Conservation (phyloP, 208 protist genomes). For the Leishmania tropica region DNA sequence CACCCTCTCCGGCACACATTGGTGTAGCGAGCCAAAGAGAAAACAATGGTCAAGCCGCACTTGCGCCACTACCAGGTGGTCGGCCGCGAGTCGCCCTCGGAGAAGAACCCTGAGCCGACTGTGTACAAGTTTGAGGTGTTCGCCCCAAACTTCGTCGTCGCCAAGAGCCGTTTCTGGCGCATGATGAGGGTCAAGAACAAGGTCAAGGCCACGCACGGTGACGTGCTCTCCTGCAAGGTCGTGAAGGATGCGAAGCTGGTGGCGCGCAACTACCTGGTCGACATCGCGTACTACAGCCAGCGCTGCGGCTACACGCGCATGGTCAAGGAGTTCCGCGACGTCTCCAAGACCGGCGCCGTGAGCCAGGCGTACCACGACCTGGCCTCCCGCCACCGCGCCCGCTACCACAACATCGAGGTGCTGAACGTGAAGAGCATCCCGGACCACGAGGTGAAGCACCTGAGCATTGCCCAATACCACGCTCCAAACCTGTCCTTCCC, state of each 20-base stretch:
- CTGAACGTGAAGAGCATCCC: conserved; percentile 93
- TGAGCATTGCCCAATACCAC: conserved; percentile 94
- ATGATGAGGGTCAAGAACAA: conserved; percentile 98
- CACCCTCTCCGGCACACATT: background rate
- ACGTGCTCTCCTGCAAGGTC: conserved; percentile 95
- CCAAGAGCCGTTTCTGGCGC: conserved; percentile 99
- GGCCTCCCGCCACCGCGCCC: conserved; percentile 96
- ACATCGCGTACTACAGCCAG: conserved; percentile 98
- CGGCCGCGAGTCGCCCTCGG: conserved; percentile 94
- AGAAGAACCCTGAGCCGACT: conserved; percentile 91
- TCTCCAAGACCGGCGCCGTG: conserved; percentile 95
- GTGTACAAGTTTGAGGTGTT: conserved; percentile 99
- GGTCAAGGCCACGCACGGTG: conserved; percentile 98
- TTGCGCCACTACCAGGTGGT: conserved; percentile 95
- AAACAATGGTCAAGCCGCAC: conserved; percentile 74
- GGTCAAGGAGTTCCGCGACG: conserved; percentile 99
- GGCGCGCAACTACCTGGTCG: conserved; percentile 99
- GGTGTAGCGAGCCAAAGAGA: conserved; percentile 2
- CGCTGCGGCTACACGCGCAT: conserved; percentile 99
- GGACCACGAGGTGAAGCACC: conserved; percentile 80
- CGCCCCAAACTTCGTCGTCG: conserved; percentile 97
- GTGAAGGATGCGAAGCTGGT: conserved; percentile 96
- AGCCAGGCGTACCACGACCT: conserved; percentile 98
- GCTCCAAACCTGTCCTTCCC: conserved; percentile 94
- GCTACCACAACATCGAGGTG: conserved; percentile 96